phyloP scores from a whole-genome alignment of 2,329 filamentous ascomycete genomes.

The Sclerotinia sclerotiorum region DNA sequence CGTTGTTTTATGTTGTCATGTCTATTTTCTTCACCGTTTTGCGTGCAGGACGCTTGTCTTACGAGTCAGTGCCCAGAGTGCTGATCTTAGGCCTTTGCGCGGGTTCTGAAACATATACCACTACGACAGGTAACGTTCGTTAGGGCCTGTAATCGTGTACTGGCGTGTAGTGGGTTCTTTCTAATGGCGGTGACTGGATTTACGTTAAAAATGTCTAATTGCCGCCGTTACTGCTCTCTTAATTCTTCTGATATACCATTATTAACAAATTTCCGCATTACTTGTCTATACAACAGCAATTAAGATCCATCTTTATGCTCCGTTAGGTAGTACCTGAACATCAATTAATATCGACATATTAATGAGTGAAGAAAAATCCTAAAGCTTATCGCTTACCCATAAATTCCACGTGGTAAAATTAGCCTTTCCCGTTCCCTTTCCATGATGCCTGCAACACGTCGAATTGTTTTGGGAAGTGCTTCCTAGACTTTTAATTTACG shows the following conservation, averaged over 20 bases:
- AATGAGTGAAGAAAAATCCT: not conserved
- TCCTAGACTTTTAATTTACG: slow-evolving; percentile 11
- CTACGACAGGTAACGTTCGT: slow-evolving; percentile 14
- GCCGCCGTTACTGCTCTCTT: not conserved
- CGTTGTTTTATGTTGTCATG: not conserved
- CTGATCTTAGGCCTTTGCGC: not conserved
- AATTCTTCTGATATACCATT: not conserved
- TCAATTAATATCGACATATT: slow-evolving; percentile 15
- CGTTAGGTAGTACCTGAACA: slow-evolving; percentile 2
- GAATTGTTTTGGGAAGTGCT: not conserved
- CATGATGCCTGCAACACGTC: not conserved
- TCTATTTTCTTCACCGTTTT: slow-evolving; percentile 17
- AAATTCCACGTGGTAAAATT: slow-evolving; percentile 20
- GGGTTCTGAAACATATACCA: slow-evolving; percentile 18
- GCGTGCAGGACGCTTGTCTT: slow-evolving; percentile 11
- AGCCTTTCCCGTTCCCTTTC: slow-evolving; percentile 4
- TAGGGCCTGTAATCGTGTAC: not conserved
- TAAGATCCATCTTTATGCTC: slow-evolving; percentile 19
- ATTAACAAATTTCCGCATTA: slow-evolving; percentile 11
- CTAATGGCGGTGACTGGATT: slow-evolving; percentile 12
- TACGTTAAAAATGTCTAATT: slow-evolving; percentile 4
- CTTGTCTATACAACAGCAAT: not conserved
- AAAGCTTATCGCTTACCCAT: slow-evolving; percentile 16
- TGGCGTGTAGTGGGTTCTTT: slow-evolving; percentile 4
- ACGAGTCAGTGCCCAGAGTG: slow-evolving; percentile 16